Conservation (phyloP, 805 yeast species). For the Candida hispaniensis region DNA sequence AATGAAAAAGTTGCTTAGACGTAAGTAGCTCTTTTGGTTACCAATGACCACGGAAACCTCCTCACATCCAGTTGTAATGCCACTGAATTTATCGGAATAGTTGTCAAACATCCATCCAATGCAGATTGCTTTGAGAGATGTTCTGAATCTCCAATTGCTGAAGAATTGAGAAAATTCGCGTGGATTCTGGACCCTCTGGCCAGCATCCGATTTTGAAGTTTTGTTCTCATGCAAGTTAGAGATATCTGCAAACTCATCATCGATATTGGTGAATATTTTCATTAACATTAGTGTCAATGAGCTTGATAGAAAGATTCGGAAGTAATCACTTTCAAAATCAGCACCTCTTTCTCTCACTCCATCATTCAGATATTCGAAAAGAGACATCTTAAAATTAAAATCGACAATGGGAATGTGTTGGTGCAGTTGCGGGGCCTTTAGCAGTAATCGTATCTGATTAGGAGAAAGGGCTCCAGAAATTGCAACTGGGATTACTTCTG, state of each 20-base stretch:
- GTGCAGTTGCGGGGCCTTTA: too few species aligned
- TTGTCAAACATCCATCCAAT: slow-evolving; percentile 58
- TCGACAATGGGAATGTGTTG: slow-evolving; percentile 13
- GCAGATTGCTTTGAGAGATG: slow-evolving; percentile 43
- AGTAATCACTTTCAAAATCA: slow-evolving; percentile 11
- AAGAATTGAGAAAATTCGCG: slow-evolving; percentile 1
- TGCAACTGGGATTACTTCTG: too few species aligned
- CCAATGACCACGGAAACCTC: slow-evolving; percentile 56
- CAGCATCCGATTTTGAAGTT: slow-evolving; percentile 1
- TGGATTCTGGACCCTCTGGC: background rate
- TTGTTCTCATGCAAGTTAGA: background rate
- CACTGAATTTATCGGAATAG: slow-evolving; percentile 34
- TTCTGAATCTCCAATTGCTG: slow-evolving; percentile 13
- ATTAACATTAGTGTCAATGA: slow-evolving; percentile 5
- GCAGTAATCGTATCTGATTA: slow-evolving; percentile 11
- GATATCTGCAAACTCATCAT: slow-evolving; percentile 6
- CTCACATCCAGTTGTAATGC: slow-evolving; percentile 71
- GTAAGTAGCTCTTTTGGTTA: slow-evolving; percentile 51
- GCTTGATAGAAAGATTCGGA: slow-evolving; percentile 4
- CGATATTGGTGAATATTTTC: slow-evolving; percentile 15
- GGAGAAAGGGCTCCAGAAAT: slow-evolving; percentile 11
- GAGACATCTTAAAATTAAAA: slow-evolving; percentile 4
- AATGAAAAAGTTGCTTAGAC: slow-evolving; percentile 56
- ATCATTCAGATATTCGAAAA: slow-evolving; percentile 9
- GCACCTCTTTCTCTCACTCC: slow-evolving; percentile 9